These are phyloP conservation scores for Spergularia marina DNA, from an alignment of 148 eudicot species.

Conservation along the genomic window DNA sequence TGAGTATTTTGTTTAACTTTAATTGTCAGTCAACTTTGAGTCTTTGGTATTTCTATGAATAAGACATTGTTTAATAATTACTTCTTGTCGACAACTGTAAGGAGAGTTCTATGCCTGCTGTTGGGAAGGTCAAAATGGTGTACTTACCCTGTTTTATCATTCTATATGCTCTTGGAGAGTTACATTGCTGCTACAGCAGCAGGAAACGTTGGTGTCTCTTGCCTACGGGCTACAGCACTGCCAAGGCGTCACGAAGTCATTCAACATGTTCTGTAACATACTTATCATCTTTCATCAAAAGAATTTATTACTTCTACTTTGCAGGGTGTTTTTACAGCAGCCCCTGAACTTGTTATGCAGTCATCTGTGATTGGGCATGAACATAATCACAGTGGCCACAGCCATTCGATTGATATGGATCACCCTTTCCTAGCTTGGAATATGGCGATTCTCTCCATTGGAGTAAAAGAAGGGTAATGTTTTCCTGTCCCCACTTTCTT, in stretches of 20 bases:
- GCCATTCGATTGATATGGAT: slow-evolving; percentile 77
- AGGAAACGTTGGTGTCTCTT: too few relatives aligned
- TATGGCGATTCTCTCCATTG: slow-evolving; percentile 73
- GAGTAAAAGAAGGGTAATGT: slow-evolving; percentile 82
- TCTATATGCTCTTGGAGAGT: background rate
- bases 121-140: too few relatives aligned
- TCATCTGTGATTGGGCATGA: slow-evolving; percentile 49
- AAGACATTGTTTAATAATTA: too few relatives aligned
- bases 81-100: too few relatives aligned
- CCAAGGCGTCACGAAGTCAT: background rate
- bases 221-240: background rate
- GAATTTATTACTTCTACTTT: slow-evolving; percentile 15
- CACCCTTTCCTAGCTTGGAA: slow-evolving; percentile 88
- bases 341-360: slow-evolving; percentile 61
- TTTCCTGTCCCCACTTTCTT: background rate
- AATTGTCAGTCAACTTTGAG: too few relatives aligned
- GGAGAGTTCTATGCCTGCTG: too few relatives aligned
- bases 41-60: too few relatives aligned
- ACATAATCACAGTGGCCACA: slow-evolving; percentile 59
- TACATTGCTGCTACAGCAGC: too few relatives aligned
- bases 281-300: background rate
- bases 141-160: background rate
- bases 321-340: slow-evolving; percentile 53
- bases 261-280: background rate
- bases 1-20: too few relatives aligned